Evolutionary conservation across 2,329 filamentous ascomycete species (phyloP).

Genomic region (Lachnellula suecica): DNA sequence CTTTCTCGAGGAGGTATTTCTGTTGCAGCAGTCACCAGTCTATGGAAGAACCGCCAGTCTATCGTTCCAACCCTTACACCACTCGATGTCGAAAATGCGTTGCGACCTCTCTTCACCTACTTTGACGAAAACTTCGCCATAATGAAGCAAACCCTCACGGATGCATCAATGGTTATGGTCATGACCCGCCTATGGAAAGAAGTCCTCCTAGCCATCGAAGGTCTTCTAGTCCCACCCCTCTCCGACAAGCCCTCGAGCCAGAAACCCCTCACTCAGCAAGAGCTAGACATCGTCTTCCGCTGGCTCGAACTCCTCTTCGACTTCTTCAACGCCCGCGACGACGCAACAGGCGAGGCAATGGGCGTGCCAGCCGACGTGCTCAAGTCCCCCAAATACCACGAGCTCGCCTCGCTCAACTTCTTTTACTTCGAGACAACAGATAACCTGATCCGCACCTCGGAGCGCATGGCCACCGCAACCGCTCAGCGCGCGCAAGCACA

Average conservation of each 20-base stretch:
- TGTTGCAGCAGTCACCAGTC: constrained; percentile 70
- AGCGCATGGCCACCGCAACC: constrained; percentile 89
- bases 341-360: constrained; percentile 76
- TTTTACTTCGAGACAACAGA: constrained; percentile 96
- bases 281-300: constrained; percentile 91
- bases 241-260: constrained; percentile 93
- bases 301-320: constrained; percentile 89
- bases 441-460: constrained; percentile 89
- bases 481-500: constrained; percentile 74
- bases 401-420: constrained; percentile 93
- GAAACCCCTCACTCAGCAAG: constrained; percentile 77
- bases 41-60: constrained; percentile 62
- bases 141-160: constrained; percentile 95
- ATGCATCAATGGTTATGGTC: constrained; percentile 95
- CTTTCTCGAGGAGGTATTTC: constrained; percentile 67
- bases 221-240: constrained; percentile 84
- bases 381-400: constrained; percentile 97
- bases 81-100: constrained; percentile 74
- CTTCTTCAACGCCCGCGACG: constrained; percentile 93
- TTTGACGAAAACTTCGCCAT: constrained; percentile 99
- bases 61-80: constrained; percentile 60
- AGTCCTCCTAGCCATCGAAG: constrained; percentile 87
- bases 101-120: constrained; percentile 85
- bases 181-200: constrained; percentile 99
- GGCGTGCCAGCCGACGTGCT: constrained; percentile 89